Evolutionary conservation across 208 protist species (phyloP).

Genomic region (Trypanosoma platydactyli): DNA sequence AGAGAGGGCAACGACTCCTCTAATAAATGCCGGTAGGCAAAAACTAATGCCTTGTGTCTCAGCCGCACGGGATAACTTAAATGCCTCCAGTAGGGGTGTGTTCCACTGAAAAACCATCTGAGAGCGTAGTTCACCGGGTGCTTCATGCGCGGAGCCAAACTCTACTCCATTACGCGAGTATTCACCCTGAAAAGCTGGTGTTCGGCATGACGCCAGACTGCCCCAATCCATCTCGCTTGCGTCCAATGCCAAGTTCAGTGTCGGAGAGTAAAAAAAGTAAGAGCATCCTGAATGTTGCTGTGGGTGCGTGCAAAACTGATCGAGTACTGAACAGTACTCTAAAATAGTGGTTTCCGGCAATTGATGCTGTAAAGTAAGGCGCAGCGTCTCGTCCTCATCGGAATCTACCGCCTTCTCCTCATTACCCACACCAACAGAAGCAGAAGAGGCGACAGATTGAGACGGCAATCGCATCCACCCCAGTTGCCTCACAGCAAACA

Average conservation of each 20-base stretch:
- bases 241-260: slow-evolving; percentile 58
- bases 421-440: not conserved
- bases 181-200: not conserved
- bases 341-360: slow-evolving; percentile 38
- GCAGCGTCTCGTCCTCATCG: not conserved
- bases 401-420: slow-evolving; percentile 14
- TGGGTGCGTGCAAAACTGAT: slow-evolving; percentile 49
- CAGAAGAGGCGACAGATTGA: not conserved
- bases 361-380: not conserved
- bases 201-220: not conserved
- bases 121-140: not conserved
- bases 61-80: not conserved
- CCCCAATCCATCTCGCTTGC: slow-evolving; percentile 41
- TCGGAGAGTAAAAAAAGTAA: slow-evolving; percentile 71
- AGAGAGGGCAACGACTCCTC: slow-evolving; percentile 39
- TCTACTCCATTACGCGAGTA: not conserved
- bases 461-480: slow-evolving; percentile 55
- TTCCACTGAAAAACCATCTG: slow-evolving; percentile 45
- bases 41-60: not conserved
- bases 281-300: slow-evolving; percentile 30
- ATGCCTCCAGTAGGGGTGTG: slow-evolving; percentile 28
- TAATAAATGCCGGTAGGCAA: slow-evolving; percentile 66
- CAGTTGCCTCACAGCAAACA: slow-evolving; percentile 51
- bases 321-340: slow-evolving; percentile 55
- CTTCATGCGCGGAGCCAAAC: not conserved